Evolutionary conservation across 2,329 filamentous ascomycete species (phyloP).

Genomic region (Exserohilum turcica): DNA sequence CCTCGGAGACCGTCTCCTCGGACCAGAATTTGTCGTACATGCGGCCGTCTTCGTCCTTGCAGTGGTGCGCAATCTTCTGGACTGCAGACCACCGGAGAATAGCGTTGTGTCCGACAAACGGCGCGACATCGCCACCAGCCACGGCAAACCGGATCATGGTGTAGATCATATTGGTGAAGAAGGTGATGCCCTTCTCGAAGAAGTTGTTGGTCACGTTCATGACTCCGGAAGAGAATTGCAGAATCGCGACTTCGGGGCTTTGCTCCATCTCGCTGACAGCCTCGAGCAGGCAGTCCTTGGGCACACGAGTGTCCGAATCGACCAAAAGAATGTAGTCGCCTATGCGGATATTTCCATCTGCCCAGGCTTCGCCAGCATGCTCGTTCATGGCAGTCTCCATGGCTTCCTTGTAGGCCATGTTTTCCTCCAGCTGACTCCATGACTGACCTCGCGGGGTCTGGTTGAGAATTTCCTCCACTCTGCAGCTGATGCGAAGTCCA

Average conservation of each 20-base stretch:
- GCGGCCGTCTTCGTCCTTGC: slow-evolving; percentile 40
- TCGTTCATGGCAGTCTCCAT: slow-evolving; percentile 68
- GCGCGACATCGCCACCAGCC: slow-evolving; percentile 72
- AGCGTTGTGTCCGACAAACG: slow-evolving; percentile 79
- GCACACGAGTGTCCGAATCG: slow-evolving; percentile 50
- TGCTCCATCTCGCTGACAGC: slow-evolving; percentile 83
- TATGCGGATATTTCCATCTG: slow-evolving; percentile 82
- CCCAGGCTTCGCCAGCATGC: slow-evolving; percentile 70
- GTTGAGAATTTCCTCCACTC: slow-evolving; percentile 65
- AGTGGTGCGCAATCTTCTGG: slow-evolving; percentile 57
- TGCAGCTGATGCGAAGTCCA: slow-evolving; percentile 64
- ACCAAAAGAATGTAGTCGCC: slow-evolving; percentile 80
- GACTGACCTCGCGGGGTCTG: slow-evolving; percentile 25
- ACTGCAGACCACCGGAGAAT: slow-evolving; percentile 72
- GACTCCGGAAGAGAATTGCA: slow-evolving; percentile 71
- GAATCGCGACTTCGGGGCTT: slow-evolving; percentile 76
- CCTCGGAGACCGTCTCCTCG: slow-evolving; percentile 75
- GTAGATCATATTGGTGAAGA: slow-evolving; percentile 80
- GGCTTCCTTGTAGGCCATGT: slow-evolving; percentile 37
- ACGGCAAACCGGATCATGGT: slow-evolving; percentile 73
- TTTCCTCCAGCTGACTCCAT: slow-evolving; percentile 44
- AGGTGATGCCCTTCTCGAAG: slow-evolving; percentile 78
- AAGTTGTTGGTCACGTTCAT: slow-evolving; percentile 76
- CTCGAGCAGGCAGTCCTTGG: slow-evolving; percentile 76
- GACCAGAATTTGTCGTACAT: slow-evolving; percentile 73